phyloP scores from a whole-genome alignment of 1,139 yeast genomes.

The Pichia sp. region DNA sequence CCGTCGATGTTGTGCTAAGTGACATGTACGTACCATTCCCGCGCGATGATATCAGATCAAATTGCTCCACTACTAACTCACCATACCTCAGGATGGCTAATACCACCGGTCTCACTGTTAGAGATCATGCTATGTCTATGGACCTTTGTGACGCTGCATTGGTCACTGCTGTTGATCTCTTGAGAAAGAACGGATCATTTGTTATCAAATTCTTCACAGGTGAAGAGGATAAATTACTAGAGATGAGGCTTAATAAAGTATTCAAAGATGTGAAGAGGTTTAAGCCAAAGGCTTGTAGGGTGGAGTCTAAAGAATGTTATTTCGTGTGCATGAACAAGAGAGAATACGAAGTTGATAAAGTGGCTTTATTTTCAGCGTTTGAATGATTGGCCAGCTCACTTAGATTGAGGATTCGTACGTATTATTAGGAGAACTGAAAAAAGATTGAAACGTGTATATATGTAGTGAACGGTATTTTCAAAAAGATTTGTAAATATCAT shows the following conservation, averaged over 20 bases:
- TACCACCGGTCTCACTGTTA: conserved; percentile 54
- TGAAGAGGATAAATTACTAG: conserved; percentile 55
- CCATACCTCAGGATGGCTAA: conserved; percentile 76
- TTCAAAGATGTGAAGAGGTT: conserved; percentile 52
- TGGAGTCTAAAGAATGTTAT: conserved; percentile 62
- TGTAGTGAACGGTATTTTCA: no score
- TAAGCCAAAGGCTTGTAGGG: conserved; percentile 55
- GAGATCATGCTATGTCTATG: conserved; percentile 58
- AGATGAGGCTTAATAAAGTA: conserved; percentile 46
- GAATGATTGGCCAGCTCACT: no score
- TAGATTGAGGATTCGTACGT: no score
- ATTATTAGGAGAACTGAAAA: no score
- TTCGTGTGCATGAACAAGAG: conserved; percentile 53
- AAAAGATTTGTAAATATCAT: no score
- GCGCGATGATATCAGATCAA: conserved; percentile 50
- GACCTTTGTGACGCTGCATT: conserved; percentile 92
- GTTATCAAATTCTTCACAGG: conserved; percentile 72
- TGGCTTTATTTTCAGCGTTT: conserved; percentile 36
- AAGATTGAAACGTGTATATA: no score
- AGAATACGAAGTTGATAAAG: conserved; percentile 38
- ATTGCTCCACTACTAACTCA: conserved; percentile 67
- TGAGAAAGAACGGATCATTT: conserved; percentile 64
- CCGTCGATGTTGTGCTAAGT: conserved; percentile 69
- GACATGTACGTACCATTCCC: conserved; percentile 80
- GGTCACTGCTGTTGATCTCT: conserved; percentile 59